Conservation (phyloP, 257 asterid species). For the Solanum chmielewskii region DNA sequence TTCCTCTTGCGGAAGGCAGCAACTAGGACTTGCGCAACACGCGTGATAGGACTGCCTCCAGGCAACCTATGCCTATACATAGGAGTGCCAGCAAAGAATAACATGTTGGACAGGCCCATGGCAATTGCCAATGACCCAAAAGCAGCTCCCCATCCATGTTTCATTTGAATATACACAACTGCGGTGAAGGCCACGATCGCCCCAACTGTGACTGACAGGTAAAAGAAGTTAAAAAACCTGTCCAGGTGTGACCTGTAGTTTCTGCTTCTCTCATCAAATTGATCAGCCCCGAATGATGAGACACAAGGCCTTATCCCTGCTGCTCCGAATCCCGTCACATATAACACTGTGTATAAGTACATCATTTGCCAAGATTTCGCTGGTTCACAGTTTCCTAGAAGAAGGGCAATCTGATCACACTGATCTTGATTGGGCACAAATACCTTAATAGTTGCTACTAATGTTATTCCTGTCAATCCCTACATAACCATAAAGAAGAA, state of each 20-base stretch:
- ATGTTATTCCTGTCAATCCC: conserved; percentile 91
- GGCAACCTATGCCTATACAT: conserved; percentile 82
- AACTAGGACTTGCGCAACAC: conserved; percentile 79
- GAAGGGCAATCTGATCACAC: conserved; percentile 76
- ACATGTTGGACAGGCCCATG: conserved; percentile 81
- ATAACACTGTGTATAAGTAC: conserved; percentile 61
- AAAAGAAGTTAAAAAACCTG: conserved; percentile 86
- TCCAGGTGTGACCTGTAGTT: conserved; percentile 69
- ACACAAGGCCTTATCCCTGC: conserved; percentile 99
- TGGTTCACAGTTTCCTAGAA: conserved; percentile 81
- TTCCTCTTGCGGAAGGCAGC: conserved; percentile 85
- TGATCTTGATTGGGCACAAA: conserved; percentile 75
- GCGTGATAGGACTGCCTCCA: conserved; percentile 93
- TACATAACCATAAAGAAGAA: conserved; percentile 21
- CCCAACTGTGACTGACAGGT: conserved; percentile 88
- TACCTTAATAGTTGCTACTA: conserved; percentile 46
- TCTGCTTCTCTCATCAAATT: conserved; percentile 68
- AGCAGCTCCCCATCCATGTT: conserved; percentile 92
- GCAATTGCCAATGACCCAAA: conserved; percentile 87
- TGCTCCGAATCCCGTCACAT: conserved; percentile 84
- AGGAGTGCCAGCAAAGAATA: conserved; percentile 90
- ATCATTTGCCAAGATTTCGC: conserved; percentile 93
- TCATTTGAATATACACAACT: conserved; percentile 78
- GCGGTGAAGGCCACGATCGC: conserved; percentile 92
- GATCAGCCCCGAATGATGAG: conserved; percentile 98